A percentile compares a stretch with the other conserved stretches of the same genome.
Evolutionary conservation across 2,329 filamentous ascomycete species (phyloP).

Genomic region (Aaosphaeria arxii): DNA sequence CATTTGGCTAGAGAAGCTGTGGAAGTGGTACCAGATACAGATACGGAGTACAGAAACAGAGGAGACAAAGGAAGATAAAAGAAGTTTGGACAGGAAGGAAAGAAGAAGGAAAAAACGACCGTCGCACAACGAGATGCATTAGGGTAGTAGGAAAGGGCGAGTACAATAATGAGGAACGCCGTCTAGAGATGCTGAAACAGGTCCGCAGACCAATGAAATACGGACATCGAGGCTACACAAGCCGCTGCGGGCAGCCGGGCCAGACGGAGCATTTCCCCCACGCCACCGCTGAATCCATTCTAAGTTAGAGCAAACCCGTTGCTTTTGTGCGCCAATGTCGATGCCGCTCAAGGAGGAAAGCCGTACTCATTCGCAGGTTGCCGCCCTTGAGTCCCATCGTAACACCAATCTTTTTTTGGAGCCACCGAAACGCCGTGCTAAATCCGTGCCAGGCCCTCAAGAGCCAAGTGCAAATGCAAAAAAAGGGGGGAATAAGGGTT

Average conservation of each 20-base stretch:
- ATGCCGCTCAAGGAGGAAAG: constrained; percentile 2
- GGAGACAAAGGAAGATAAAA: constrained; percentile 5
- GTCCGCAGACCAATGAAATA: constrained; percentile 11
- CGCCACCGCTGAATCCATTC: constrained; percentile 28
- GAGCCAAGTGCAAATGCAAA: constrained; percentile 3
- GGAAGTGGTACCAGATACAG: constrained; percentile 2
- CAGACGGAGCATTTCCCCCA: constrained; percentile 16
- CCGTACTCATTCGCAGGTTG: constrained; percentile 18
- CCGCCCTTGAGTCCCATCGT: constrained; percentile 16
- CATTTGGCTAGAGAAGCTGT: neutral
- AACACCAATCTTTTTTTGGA: constrained; percentile 11
- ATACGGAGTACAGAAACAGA: constrained; percentile 6
- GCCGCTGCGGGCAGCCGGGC: constrained; percentile 5
- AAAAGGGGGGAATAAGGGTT: neutral
- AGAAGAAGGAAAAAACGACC: no score
- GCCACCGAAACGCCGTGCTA: constrained; percentile 37
- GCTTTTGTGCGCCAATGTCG: constrained; percentile 28
- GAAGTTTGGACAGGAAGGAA: neutral
- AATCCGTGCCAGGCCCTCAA: constrained; percentile 21
- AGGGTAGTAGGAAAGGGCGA: constrained; percentile 5
- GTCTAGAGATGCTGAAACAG: constrained; percentile 15
- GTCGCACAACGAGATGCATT: neutral
- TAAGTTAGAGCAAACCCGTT: constrained; percentile 21
- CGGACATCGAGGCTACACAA: constrained; percentile 9
- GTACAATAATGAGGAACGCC: constrained; percentile 8